Evolutionary conservation across 2,329 filamentous ascomycete genomes (phyloP).

Genomic region (Cercospora janseana): DNA sequence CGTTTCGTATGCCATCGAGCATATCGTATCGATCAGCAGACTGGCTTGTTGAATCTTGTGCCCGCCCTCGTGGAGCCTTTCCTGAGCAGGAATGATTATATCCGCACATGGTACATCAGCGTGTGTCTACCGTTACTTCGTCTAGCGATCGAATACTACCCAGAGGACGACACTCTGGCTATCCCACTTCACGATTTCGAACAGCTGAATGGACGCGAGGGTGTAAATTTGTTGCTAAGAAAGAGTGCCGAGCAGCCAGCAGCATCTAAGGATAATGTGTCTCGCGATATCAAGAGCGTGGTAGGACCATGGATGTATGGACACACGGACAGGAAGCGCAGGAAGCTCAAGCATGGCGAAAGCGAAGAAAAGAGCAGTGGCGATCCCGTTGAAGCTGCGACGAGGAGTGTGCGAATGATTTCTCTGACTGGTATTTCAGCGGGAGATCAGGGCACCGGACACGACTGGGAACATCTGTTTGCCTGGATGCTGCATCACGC

Average conservation of each 20-base stretch:
- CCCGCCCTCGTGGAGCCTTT: constrained; percentile 69
- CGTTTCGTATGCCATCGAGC: constrained; percentile 67
- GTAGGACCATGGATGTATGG: constrained; percentile 73
- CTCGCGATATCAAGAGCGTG: constrained; percentile 65
- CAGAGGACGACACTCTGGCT: constrained; percentile 49
- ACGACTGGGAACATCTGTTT: constrained; percentile 68
- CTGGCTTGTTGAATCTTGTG: constrained; percentile 68
- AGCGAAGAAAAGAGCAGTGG: constrained; percentile 8
- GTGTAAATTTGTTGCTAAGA: constrained; percentile 61
- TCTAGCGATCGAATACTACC: constrained; percentile 68
- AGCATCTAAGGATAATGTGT: constrained; percentile 40
- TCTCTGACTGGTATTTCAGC: constrained; percentile 29
- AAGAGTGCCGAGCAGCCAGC: constrained; percentile 42
- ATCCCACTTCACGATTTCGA: constrained; percentile 66
- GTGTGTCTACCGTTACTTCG: constrained; percentile 67
- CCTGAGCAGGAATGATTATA: constrained; percentile 57
- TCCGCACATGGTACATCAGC: constrained; percentile 68
- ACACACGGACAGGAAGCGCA: constrained; percentile 57
- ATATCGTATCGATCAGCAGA: constrained; percentile 67
- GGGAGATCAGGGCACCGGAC: constrained; percentile 44
- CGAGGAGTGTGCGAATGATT: constrained; percentile 28
- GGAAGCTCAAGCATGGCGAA: constrained; percentile 26
- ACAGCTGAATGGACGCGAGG: constrained; percentile 57
- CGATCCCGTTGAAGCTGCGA: constrained; percentile 13
- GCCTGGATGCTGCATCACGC: constrained; percentile 65